Percentiles rank a stretch among this genome's conserved stretches.
Evolutionary conservation across 352 stramenopile species (phyloP).

Genomic region (Phytophthora cactorum): DNA sequence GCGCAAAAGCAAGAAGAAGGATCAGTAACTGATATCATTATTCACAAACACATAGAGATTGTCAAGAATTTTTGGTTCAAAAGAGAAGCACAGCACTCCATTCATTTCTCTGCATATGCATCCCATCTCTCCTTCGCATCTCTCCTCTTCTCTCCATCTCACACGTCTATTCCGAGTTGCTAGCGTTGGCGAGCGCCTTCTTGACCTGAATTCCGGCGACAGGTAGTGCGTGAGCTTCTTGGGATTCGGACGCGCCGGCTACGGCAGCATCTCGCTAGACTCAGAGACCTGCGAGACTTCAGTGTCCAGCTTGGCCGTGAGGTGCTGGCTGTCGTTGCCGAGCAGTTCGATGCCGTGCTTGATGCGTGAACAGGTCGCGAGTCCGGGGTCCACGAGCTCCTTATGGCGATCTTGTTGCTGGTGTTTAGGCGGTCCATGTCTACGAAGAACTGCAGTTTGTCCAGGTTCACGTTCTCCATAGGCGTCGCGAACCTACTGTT

Average conservation of each 20-base stretch:
- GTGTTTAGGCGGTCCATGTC: conserved; percentile 8
- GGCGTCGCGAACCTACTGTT: too few species aligned
- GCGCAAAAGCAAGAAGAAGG: too few species aligned
- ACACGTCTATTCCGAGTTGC: conserved; percentile 38
- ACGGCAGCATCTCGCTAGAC: conserved; percentile 88
- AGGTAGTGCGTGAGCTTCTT: conserved; percentile 97
- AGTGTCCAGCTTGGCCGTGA: conserved; percentile 73
- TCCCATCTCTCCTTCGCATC: conserved; percentile 9
- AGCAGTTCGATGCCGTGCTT: conserved; percentile 98
- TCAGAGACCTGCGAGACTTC: conserved; percentile 95
- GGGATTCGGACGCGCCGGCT: conserved; percentile 93
- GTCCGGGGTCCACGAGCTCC: conserved; percentile 83
- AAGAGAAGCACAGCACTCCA: background rate
- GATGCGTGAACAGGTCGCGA: conserved; percentile 91
- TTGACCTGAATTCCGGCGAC: conserved; percentile 95
- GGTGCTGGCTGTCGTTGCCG: conserved; percentile 61
- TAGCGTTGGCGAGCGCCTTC: conserved; percentile 62
- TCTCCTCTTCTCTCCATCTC: conserved; percentile 15
- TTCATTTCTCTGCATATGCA: conserved; percentile 14
- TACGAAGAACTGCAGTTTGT: too few species aligned
- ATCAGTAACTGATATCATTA: too few species aligned
- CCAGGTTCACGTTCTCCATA: too few species aligned
- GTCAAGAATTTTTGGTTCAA: too few species aligned
- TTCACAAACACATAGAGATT: too few species aligned
- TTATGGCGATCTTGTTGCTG: conserved; percentile 95